Evolutionary conservation across 2,329 filamentous ascomycete genomes (phyloP), one percentile per base, ranked within the genome.

Genomic region (Diatrype stigma): DNA sequence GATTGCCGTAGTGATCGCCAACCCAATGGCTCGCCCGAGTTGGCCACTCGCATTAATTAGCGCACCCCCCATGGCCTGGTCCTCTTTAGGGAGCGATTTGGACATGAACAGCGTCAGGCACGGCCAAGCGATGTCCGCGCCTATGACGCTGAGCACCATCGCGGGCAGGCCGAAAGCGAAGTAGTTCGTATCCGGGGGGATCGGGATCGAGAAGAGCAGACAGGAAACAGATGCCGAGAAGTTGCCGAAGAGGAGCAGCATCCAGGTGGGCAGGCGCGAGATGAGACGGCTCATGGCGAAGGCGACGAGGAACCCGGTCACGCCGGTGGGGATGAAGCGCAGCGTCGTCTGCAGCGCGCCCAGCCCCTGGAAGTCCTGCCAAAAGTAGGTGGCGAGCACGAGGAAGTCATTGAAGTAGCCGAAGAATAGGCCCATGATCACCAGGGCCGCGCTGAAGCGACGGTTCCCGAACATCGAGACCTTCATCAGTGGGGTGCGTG

Each of bases 361-460:
- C 2, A 83, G 73, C 0, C 76, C 79, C 58, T 85, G 83, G 63
- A 80, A 88, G 56, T 85, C 78, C 65, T 89, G 86, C 67, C 81
- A 89, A 67, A 81, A 87, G 66, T 85, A 89, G 4, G 86, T 89
- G 1, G 83, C 79, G 59, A 79, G 87, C 53, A 89, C 73, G 37
- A 87, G 69, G 57, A 78, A 87, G 64, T 85, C 84, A 68, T 86
- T 87, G 70, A 89, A 89, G 2, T 76, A 73, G 17, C 79, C 77
- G 60, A 85, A 88, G 69, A 87, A 88, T 2, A 88, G 65, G 0
- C 74, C 74, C 78, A 87, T 86, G 58, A 86, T 81, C 30, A 78
- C 62, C 72, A 88, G 82, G 16, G 82, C 84, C 6, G 82, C 79
- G 32, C 76, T 79, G 61, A 89, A 87, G 6, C 74, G 75, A 5